Base-by-base conservation (phyloP, 345 rosid species). In the Trapa bicornis region DNA sequence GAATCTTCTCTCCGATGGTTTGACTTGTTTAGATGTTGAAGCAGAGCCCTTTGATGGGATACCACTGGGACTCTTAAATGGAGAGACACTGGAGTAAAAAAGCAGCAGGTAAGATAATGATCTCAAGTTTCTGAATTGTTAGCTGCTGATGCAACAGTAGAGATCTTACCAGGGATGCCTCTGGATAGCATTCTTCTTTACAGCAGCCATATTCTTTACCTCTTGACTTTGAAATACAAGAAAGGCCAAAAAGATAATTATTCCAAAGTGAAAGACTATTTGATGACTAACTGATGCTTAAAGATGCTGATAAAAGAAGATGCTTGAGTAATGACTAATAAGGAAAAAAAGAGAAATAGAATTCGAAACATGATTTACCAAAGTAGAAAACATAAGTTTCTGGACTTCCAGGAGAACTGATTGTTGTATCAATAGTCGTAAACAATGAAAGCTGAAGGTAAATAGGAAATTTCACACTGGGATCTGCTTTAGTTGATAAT, bases 151-250 rank as follows among this genome's bases (percentile, higher is more conserved):
- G 48, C 22, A 22, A 41, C 6, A 37, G 60, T 32, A 35, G 35
- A 70, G 35, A 45, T 63, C 63, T 79, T 85, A 92, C 98, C 95
- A 78, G 41, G 45, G 69, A 39, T 72, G 73, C 77, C 88, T 80
- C 68, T 77, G 92, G 61, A 82, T 61, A 12, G 91, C 87, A n/a
- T 78, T 84, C 75, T 73, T 89, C 78, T 67, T 89, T 75, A 83
- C 68, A 37, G 91, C 89, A 33, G 87, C 78, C 60, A 88, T 79
- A 76, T 93, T 93, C 79, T 85, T 85, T 65, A 88, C 81, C 79
- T 93, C 97, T 53, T 48, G 92, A 80, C 98, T 93, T 88, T 76
- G 71, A 65, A 33, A 5, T 71, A 63, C 76, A 71, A 38, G 47
- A 37, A 64, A 57, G 39, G 43, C 43, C 3, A 37, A 60, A 39